Conservation (phyloP, 2,329 filamentous ascomycete genomes). For the Coleophoma cylindrospora region DNA sequence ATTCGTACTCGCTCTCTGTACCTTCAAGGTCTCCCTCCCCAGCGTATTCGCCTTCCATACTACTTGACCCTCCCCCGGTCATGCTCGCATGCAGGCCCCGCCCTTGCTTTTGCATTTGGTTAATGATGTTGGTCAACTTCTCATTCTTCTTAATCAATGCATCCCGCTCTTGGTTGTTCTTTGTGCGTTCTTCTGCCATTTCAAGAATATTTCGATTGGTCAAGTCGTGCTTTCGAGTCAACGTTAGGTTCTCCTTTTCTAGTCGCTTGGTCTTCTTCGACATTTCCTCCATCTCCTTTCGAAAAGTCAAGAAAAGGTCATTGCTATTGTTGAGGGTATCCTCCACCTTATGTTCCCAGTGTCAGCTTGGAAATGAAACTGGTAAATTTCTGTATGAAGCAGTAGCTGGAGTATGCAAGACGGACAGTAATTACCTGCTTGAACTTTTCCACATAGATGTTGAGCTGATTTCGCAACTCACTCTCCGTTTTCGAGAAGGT, state of each 20-base stretch:
- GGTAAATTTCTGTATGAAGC: too few species aligned
- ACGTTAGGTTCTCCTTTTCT: constrained; percentile 90
- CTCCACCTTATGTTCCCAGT: constrained; percentile 66
- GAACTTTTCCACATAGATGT: constrained; percentile 98
- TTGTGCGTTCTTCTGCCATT: constrained; percentile 90
- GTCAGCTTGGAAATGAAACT: background rate
- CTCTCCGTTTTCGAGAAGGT: constrained; percentile 95
- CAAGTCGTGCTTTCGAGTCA: constrained; percentile 89
- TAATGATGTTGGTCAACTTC: constrained; percentile 90
- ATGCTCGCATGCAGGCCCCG: constrained; percentile 67
- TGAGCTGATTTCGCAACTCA: constrained; percentile 89
- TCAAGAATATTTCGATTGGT: constrained; percentile 93
- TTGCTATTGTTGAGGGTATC: constrained; percentile 98
- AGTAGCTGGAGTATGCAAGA: constrained; percentile 1
- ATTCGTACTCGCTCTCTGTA: constrained; percentile 60
- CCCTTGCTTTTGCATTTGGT: constrained; percentile 93
- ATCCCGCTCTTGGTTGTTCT: constrained; percentile 71
- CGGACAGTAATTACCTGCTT: constrained; percentile 72
- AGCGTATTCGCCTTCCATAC: constrained; percentile 49
- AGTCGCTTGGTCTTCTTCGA: constrained; percentile 96
- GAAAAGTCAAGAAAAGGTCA: constrained; percentile 92
- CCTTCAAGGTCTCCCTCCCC: constrained; percentile 41
- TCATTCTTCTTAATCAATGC: constrained; percentile 73
- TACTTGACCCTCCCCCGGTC: constrained; percentile 53
- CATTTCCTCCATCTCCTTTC: constrained; percentile 99